phyloP scores from a whole-genome alignment of 441 rosid species.

The Metrosideros polymorpha region DNA sequence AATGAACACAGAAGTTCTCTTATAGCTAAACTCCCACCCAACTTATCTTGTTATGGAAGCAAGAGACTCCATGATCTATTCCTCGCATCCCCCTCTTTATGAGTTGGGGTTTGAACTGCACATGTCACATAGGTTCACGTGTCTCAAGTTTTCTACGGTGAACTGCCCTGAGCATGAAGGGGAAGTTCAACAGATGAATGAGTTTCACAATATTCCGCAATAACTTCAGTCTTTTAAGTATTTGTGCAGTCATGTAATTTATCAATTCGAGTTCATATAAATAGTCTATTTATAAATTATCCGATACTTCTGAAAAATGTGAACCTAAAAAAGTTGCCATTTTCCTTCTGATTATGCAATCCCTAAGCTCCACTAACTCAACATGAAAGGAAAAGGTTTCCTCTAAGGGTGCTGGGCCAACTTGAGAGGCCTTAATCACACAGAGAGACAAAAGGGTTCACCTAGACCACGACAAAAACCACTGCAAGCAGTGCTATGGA shows the following conservation, averaged over 20 bases:
- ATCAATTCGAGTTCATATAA: neutral
- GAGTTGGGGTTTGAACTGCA: neutral
- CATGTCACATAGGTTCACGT: neutral
- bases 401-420: neutral
- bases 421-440: neutral
- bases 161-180: neutral
- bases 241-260: neutral
- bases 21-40: neutral
- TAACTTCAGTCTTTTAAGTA: neutral
- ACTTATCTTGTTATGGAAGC: neutral
- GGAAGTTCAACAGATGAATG: neutral
- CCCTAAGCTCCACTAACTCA: neutral
- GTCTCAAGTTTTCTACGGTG: neutral
- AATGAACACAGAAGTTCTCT: neutral
- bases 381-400: neutral
- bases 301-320: neutral
- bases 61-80: neutral
- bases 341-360: neutral
- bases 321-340: neutral
- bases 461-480: neutral
- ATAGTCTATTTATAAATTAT: neutral
- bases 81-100: neutral
- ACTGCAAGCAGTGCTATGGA: neutral
- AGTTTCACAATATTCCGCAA: neutral
- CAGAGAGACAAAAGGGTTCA: neutral